A percentile compares a stretch with the other conserved stretches of the same genome.
Conservation (phyloP, 805 yeast species). For the Wickerhamiella shivajii region DNA sequence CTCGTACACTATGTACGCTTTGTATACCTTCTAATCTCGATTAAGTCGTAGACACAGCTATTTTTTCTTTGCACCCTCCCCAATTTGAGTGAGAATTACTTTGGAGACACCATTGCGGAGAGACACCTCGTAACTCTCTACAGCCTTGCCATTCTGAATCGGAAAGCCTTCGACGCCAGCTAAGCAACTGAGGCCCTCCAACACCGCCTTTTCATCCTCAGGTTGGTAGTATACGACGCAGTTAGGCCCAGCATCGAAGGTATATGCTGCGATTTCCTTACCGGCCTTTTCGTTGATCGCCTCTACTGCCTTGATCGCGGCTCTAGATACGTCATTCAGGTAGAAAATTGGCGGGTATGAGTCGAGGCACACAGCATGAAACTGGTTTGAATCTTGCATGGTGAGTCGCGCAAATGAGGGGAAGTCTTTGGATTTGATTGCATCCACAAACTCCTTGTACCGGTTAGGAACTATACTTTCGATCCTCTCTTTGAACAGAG, state of each 20-base stretch:
- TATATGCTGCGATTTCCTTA: slow-evolving; percentile 72
- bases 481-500: slow-evolving; percentile 69
- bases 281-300: slow-evolving; percentile 55
- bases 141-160: slow-evolving; percentile 22
- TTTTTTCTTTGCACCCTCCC: slow-evolving; percentile 25
- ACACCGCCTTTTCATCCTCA: slow-evolving; percentile 55
- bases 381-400: slow-evolving; percentile 92
- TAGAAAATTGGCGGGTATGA: slow-evolving; percentile 92
- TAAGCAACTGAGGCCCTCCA: slow-evolving; percentile 48
- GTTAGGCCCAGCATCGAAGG: slow-evolving; percentile 98
- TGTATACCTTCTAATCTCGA: no score
- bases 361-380: slow-evolving; percentile 96
- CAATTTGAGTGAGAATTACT: slow-evolving; percentile 73
- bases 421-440: slow-evolving; percentile 67
- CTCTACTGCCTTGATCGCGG: slow-evolving; percentile 65
- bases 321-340: slow-evolving; percentile 79
- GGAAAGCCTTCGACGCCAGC: slow-evolving; percentile 51
- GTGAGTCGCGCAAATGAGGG: slow-evolving; percentile 73
- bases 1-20: no score
- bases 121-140: slow-evolving; percentile 31
- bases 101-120: slow-evolving; percentile 61
- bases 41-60: no score
- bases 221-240: slow-evolving; percentile 85
- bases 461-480: slow-evolving; percentile 74
- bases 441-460: slow-evolving; percentile 63